A percentile compares a stretch with the other conserved stretches of the same genome.
Evolutionary conservation across 306 rosid species (phyloP).

Genomic region (Gleditsia sinensis): DNA sequence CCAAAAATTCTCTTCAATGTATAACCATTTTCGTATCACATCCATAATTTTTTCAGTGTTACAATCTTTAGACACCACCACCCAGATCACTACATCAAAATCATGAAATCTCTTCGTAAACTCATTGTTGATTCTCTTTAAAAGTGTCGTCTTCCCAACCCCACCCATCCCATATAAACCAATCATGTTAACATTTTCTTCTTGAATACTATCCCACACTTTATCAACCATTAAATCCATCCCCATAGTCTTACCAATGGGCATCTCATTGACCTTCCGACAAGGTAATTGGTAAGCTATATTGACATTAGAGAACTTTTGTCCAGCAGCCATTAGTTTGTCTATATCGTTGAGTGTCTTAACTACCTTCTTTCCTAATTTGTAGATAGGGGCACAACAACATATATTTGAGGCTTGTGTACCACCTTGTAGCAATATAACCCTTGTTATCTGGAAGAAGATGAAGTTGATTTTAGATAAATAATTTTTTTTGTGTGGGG

Average conservation of each 20-base stretch:
- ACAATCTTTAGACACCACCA: neutral
- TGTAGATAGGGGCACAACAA: neutral
- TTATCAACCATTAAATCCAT: neutral
- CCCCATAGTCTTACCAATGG: neutral
- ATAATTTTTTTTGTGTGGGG: too few species aligned
- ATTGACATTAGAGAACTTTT: neutral
- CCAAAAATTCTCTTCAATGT: neutral
- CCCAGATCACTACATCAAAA: neutral
- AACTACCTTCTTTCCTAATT: neutral
- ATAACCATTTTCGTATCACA: neutral
- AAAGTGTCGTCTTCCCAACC: neutral
- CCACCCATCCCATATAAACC: slow-evolving; percentile 23
- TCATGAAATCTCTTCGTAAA: neutral
- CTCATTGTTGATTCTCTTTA: neutral
- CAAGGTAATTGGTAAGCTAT: neutral
- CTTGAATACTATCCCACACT: neutral
- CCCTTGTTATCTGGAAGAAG: neutral
- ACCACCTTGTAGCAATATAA: neutral
- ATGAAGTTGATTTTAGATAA: neutral
- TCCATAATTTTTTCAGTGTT: neutral
- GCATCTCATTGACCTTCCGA: neutral
- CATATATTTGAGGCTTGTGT: neutral
- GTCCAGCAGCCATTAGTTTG: neutral
- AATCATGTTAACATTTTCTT: neutral
- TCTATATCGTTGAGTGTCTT: neutral